These are phyloP conservation scores for Suillus tomentosus DNA, from an alignment of 768 basidiomycete species.

Conservation along the genomic window DNA sequence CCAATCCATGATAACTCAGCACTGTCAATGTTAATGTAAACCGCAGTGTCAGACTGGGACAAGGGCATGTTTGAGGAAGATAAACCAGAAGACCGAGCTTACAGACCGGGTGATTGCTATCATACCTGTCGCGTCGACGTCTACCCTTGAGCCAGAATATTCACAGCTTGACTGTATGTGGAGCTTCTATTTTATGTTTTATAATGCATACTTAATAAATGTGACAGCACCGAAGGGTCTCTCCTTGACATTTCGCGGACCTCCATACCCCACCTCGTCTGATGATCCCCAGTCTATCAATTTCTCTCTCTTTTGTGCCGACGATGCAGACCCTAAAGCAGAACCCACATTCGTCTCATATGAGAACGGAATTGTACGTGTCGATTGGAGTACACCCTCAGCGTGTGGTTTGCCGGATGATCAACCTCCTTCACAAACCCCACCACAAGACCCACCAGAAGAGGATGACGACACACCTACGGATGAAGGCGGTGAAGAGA, in stretches of 20 bases:
- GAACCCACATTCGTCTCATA: conserved; percentile 53
- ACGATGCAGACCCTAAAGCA: conserved; percentile 41
- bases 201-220: conserved; percentile 11
- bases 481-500: conserved; percentile 19
- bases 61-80: conserved; percentile 71
- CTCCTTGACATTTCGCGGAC: conserved; percentile 57
- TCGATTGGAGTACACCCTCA: conserved; percentile 65
- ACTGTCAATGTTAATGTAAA: conserved; percentile 14
- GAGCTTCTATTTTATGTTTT: conserved; percentile 17
- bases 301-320: conserved; percentile 61
- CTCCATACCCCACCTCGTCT: conserved; percentile 56
- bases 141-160: conserved; percentile 30
- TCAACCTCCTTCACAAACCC: conserved; percentile 23
- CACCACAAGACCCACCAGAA: conserved; percentile 29
- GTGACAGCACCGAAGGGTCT: conserved; percentile 56
- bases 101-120: conserved; percentile 68
- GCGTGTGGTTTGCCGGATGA: conserved; percentile 49
- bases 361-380: conserved; percentile 49
- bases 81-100: conserved; percentile 56
- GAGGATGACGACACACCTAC: conserved; percentile 28
- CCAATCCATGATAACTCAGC: conserved; percentile 1
- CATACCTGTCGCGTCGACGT: conserved; percentile 65
- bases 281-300: conserved; percentile 58
- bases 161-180: conserved; percentile 41
- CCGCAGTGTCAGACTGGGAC: conserved; percentile 67